A percentile compares a stretch with the other conserved stretches of the same genome.
Evolutionary conservation across 192 early-diverging fungal genomes (phyloP).

Genomic region (Rhizophlyctis rosea): DNA sequence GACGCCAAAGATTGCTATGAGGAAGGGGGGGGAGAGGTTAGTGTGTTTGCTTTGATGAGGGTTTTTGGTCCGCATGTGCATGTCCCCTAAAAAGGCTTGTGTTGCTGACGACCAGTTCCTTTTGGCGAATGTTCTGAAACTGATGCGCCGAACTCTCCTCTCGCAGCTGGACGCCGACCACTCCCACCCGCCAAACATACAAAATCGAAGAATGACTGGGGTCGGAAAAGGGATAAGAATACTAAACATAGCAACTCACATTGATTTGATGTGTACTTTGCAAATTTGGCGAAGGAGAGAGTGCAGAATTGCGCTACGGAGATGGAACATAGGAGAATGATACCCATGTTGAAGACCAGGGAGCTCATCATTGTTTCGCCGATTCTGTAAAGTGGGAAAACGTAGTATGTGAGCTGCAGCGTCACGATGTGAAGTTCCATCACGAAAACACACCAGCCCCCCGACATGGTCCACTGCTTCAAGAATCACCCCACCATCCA

Average conservation of each 20-base stretch:
- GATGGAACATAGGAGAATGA: conserved; percentile 54
- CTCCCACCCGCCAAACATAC: conserved; percentile 1
- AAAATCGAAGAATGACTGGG: not conserved
- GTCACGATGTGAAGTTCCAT: too few species aligned
- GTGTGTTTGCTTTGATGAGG: not conserved
- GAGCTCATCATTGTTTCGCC: conserved; percentile 62
- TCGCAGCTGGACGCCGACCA: too few species aligned
- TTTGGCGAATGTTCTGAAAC: too few species aligned
- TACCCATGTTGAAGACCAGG: conserved; percentile 57
- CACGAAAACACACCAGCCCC: too few species aligned
- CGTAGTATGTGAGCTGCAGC: not conserved
- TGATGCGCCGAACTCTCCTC: too few species aligned
- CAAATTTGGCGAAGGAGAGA: conserved; percentile 49
- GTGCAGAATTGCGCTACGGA: conserved; percentile 57
- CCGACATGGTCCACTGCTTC: too few species aligned
- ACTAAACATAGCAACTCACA: conserved; percentile 38
- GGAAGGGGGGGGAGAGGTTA: not conserved
- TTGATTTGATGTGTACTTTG: conserved; percentile 50
- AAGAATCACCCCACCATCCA: not conserved
- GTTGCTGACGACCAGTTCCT: conserved; percentile 9
- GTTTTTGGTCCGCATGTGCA: conserved; percentile 14
- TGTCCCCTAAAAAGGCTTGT: conserved; percentile 8
- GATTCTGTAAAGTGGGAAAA: conserved; percentile 32
- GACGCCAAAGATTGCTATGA: conserved; percentile 52
- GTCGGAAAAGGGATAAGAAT: conserved; percentile 1